Percentiles rank a stretch among this genome's conserved stretches.
Evolutionary conservation across 768 basidiomycete species (phyloP).

Genomic region (Mycena crocata): DNA sequence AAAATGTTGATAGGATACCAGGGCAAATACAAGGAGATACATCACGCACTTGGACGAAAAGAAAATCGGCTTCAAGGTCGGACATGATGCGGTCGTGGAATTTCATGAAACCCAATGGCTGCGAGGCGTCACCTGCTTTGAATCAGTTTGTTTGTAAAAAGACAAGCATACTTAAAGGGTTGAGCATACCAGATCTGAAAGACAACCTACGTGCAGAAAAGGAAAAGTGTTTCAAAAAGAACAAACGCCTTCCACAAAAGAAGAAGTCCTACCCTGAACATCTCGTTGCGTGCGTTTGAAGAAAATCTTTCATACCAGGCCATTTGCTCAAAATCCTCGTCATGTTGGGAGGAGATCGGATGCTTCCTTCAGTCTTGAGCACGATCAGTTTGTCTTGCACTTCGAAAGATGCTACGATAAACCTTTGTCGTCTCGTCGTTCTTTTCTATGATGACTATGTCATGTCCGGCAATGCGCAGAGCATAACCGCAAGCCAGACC

Average conservation of each 20-base stretch:
- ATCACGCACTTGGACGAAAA: slow-evolving; percentile 17
- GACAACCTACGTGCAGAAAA: slow-evolving; percentile 4
- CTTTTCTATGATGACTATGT: slow-evolving; percentile 19
- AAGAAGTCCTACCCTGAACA: slow-evolving; percentile 15
- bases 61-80: slow-evolving; percentile 22
- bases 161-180: background rate
- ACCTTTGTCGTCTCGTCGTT: background rate
- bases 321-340: slow-evolving; percentile 19
- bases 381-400: background rate
- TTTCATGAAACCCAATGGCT: slow-evolving; percentile 24
- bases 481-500: slow-evolving; percentile 48
- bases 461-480: slow-evolving; percentile 34
- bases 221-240: too few species aligned
- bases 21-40: too few species aligned
- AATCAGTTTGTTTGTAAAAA: background rate
- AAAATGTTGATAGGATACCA: background rate
- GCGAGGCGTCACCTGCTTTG: slow-evolving; percentile 8
- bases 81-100: slow-evolving; percentile 22
- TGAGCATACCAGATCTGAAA: slow-evolving; percentile 14
- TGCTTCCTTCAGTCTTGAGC: slow-evolving; percentile 21
- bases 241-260: too few species aligned
- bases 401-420: too few species aligned
- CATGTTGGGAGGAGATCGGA: slow-evolving; percentile 28
- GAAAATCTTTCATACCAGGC: slow-evolving; percentile 22
- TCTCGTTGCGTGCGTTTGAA: background rate